Evolutionary conservation across 2,329 filamentous ascomycete species (phyloP).

Genomic region (Fusarium pseudonygamai): DNA sequence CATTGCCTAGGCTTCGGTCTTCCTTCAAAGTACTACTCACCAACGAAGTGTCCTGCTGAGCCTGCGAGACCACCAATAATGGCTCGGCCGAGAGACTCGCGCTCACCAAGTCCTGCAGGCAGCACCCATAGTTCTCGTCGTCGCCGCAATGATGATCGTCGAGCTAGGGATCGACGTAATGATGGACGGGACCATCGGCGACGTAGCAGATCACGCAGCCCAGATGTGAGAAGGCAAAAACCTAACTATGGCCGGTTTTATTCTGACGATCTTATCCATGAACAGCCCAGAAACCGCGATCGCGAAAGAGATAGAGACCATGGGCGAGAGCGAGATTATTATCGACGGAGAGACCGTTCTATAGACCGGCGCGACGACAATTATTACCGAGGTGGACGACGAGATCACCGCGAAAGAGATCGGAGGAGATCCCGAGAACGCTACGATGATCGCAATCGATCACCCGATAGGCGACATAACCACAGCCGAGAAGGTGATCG

Average conservation of each 20-base stretch:
- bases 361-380: constrained; percentile 73
- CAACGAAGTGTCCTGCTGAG: constrained; percentile 54
- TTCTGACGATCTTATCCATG: constrained; percentile 51
- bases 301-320: constrained; percentile 65
- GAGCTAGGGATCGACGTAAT: constrained; percentile 61
- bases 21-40: constrained; percentile 52
- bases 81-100: constrained; percentile 73
- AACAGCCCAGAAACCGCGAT: constrained; percentile 68
- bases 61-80: constrained; percentile 57
- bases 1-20: constrained; percentile 35
- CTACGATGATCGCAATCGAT: constrained; percentile 66
- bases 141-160: constrained; percentile 69
- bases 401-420: constrained; percentile 66
- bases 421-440: constrained; percentile 72
- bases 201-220: constrained; percentile 70
- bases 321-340: constrained; percentile 62
- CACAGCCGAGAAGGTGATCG: constrained; percentile 70
- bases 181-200: constrained; percentile 62
- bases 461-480: constrained; percentile 67
- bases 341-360: constrained; percentile 76
- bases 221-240: constrained; percentile 62
- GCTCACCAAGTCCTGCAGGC: constrained; percentile 95
- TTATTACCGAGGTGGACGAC: constrained; percentile 67
- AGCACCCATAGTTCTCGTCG: constrained; percentile 80
- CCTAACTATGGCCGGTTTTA: constrained; percentile 35